Percentiles rank a stretch among this genome's conserved stretches.
Conservation (phyloP, 148 eudicot species). For the Mesembryanthemum crystallinum region DNA sequence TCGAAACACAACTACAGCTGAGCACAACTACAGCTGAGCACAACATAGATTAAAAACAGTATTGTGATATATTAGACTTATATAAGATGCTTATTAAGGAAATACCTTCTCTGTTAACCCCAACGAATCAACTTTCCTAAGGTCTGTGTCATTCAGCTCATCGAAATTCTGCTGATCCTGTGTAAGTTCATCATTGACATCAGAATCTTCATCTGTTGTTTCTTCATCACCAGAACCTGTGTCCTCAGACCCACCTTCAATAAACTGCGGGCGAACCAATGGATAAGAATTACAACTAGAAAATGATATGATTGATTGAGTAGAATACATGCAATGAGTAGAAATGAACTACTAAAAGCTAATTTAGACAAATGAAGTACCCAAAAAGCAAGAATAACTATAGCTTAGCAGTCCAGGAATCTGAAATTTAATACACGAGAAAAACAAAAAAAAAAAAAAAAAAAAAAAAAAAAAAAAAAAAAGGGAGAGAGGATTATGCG, state of each 20-base stretch:
- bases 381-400: background rate
- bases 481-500: no score
- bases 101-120: constrained; percentile 31
- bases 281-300: constrained; percentile 1
- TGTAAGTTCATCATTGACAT: constrained; percentile 20
- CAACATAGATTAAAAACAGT: no score
- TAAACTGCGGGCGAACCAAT: constrained; percentile 26
- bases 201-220: constrained; percentile 28
- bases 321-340: background rate
- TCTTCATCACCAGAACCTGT: constrained; percentile 29
- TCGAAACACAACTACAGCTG: no score
- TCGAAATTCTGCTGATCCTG: constrained; percentile 1
- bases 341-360: background rate
- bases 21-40: no score
- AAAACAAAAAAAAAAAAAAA: no score
- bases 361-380: background rate
- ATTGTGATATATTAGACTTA: no score
- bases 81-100: background rate
- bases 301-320: background rate
- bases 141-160: constrained; percentile 22
- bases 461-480: no score
- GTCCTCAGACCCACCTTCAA: constrained; percentile 27
- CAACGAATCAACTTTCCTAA: constrained; percentile 26
- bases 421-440: no score
- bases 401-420: no score